phyloP scores from a whole-genome alignment of 1,284 basidiomycete species.

The Cryptococcus floricola region DNA sequence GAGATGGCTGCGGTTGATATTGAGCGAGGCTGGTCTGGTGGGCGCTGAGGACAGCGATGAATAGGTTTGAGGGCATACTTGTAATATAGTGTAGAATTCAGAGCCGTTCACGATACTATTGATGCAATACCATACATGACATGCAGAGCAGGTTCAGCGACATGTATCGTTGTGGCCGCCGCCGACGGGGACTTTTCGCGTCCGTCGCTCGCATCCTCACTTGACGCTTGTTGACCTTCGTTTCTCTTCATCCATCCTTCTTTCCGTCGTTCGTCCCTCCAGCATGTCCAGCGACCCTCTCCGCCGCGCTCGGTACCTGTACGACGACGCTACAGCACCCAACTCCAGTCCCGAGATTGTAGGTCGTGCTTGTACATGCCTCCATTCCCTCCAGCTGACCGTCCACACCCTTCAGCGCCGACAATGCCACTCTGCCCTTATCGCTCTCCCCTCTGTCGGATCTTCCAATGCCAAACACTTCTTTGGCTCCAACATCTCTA shows the following conservation, averaged over 20 bases:
- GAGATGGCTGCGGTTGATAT: constrained; percentile 34
- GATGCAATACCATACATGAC: no score
- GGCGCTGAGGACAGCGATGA: constrained; percentile 32
- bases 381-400: background rate
- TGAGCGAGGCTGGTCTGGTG: constrained; percentile 38
- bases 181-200: background rate
- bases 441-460: constrained; percentile 17
- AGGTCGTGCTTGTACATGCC: background rate
- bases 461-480: constrained; percentile 20
- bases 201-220: background rate
- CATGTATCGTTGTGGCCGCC: background rate
- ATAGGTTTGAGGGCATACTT: constrained; percentile 13
- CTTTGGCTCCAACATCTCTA: constrained; percentile 23
- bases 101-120: background rate
- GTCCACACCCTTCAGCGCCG: constrained; percentile 12
- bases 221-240: background rate
- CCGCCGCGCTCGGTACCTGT: constrained; percentile 3
- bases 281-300: constrained; percentile 7
- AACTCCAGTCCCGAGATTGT: constrained; percentile 10
- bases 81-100: background rate
- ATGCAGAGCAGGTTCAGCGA: no score
- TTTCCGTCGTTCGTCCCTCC: background rate
- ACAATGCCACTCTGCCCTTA: constrained; percentile 19
- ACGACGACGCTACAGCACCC: constrained; percentile 9
- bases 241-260: background rate